Percentiles rank a stretch among this genome's conserved stretches.
Conservation (phyloP, 179 eudicot genomes). For the Silene coronaria region DNA sequence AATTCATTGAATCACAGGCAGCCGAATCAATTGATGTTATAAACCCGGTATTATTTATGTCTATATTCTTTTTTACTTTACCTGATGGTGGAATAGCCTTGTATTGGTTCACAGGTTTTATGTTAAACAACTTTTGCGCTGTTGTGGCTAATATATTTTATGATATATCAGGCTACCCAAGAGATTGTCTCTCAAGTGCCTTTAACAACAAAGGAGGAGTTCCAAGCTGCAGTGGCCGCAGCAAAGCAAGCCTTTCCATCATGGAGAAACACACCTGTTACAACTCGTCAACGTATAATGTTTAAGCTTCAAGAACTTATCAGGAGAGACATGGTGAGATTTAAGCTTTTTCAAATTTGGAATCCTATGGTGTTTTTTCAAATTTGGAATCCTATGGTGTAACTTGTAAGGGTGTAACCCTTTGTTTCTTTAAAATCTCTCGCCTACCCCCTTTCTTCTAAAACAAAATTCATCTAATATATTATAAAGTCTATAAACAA, state of each 20-base stretch:
- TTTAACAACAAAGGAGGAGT: constrained; percentile 73
- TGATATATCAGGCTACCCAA: constrained; percentile 69
- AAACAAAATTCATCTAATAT: neutral
- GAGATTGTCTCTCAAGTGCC: constrained; percentile 87
- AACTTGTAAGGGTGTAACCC: neutral
- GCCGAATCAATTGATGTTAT: constrained; percentile 58
- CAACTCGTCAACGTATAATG: constrained; percentile 83
- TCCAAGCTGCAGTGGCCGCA: constrained; percentile 76
- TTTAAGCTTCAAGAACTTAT: constrained; percentile 87
- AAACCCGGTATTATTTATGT: constrained; percentile 69
- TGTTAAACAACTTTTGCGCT: neutral
- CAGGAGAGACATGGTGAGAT: constrained; percentile 73
- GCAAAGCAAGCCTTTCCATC: constrained; percentile 82
- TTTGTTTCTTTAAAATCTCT: neutral
- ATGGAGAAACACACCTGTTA: constrained; percentile 81
- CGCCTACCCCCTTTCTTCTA: neutral
- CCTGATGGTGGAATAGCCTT: neutral
- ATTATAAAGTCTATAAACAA: neutral
- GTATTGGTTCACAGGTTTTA: neutral
- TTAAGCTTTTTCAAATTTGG: neutral
- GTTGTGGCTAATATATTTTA: neutral
- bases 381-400: neutral
- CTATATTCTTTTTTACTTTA: constrained; percentile 10
- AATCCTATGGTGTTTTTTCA: no score
- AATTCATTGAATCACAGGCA: constrained; percentile 68